phyloP scores from a whole-genome alignment of 2,329 filamentous ascomycete species.

The Penicillium oxalicum region DNA sequence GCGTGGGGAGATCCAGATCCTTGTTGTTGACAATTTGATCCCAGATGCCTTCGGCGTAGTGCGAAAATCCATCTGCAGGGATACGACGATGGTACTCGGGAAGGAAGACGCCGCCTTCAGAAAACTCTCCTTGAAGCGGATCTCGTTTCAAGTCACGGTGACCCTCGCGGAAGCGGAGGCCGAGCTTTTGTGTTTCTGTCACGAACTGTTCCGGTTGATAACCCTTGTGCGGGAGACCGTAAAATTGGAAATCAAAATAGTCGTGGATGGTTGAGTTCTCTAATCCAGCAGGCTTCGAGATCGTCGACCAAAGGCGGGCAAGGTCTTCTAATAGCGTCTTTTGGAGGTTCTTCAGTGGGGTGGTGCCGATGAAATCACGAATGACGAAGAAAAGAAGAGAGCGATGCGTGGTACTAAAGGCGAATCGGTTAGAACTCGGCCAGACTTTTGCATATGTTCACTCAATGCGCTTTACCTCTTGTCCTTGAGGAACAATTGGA shows the following conservation, averaged over 20 bases:
- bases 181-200: conserved; percentile 70
- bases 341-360: conserved; percentile 81
- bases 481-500: conserved; percentile 95
- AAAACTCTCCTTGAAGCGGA: conserved; percentile 60
- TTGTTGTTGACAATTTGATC: conserved; percentile 99
- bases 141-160: conserved; percentile 62
- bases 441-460: neutral
- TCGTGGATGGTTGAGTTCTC: conserved; percentile 88
- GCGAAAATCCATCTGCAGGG: conserved; percentile 90
- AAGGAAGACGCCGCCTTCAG: conserved; percentile 76
- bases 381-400: conserved; percentile 98
- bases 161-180: conserved; percentile 74
- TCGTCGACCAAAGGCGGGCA: conserved; percentile 82
- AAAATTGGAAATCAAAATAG: conserved; percentile 98
- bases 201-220: conserved; percentile 89
- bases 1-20: conserved; percentile 90
- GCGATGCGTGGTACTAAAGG: conserved; percentile 67
- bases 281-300: conserved; percentile 84
- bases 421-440: conserved; percentile 10
- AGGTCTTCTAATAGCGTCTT: conserved; percentile 87
- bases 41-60: conserved; percentile 92
- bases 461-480: conserved; percentile 57
- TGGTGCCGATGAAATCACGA: conserved; percentile 89
- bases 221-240: conserved; percentile 92
- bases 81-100: conserved; percentile 94